These are phyloP conservation scores for Moniliophthora roreri DNA, from an alignment of 1,284 basidiomycete species.

Conservation along the genomic window DNA sequence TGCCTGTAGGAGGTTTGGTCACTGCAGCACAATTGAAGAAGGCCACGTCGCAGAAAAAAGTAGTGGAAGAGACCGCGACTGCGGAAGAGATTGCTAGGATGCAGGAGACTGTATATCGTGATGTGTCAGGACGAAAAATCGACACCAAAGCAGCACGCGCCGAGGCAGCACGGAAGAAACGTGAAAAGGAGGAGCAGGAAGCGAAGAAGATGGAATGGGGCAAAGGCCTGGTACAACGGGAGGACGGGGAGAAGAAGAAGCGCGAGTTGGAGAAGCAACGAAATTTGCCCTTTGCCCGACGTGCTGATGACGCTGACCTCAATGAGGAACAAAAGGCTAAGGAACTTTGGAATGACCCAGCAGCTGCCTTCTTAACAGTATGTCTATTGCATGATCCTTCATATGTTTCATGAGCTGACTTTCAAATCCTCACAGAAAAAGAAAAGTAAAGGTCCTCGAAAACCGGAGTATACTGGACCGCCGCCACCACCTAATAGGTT, in stretches of 20 bases:
- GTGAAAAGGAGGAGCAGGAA: slow-evolving; percentile 81
- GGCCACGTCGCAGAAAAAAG: slow-evolving; percentile 45
- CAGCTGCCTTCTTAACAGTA: slow-evolving; percentile 89
- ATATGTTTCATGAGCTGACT: no score
- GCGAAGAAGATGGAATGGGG: slow-evolving; percentile 95
- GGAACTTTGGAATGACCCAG: slow-evolving; percentile 94
- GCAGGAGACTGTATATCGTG: slow-evolving; percentile 94
- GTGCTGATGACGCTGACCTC: slow-evolving; percentile 81
- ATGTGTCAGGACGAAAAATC: slow-evolving; percentile 84
- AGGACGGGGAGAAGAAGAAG: slow-evolving; percentile 67
- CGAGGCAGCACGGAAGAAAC: slow-evolving; percentile 76
- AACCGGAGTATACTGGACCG: slow-evolving; percentile 86
- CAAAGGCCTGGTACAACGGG: slow-evolving; percentile 88
- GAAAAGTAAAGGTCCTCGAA: slow-evolving; percentile 68
- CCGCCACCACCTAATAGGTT: slow-evolving; percentile 93
- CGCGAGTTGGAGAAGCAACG: slow-evolving; percentile 69
- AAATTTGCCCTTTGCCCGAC: slow-evolving; percentile 69
- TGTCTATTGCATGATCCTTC: slow-evolving; percentile 33
- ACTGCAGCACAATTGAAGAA: slow-evolving; percentile 65
- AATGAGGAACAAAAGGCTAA: slow-evolving; percentile 82
- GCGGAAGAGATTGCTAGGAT: slow-evolving; percentile 61
- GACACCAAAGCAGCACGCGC: slow-evolving; percentile 84
- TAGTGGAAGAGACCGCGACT: slow-evolving; percentile 36
- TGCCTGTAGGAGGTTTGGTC: slow-evolving; percentile 72
- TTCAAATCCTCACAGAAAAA: slow-evolving; percentile 61